Conservation (phyloP, 768 basidiomycete genomes). For the Mycena amicta region DNA sequence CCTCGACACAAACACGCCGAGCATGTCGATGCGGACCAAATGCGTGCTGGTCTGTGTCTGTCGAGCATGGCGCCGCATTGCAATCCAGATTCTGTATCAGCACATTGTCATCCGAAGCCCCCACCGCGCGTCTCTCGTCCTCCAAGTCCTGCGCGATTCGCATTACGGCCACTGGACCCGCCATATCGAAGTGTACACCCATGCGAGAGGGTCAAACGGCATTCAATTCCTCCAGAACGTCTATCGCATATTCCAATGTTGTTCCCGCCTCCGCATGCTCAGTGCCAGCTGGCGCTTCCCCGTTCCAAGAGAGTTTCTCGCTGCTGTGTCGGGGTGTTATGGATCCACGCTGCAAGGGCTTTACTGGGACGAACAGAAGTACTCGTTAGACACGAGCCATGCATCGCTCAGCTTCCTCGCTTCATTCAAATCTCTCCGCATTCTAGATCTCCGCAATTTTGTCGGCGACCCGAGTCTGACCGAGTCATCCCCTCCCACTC, state of each 20-base stretch:
- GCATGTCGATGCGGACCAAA: constrained; percentile 50
- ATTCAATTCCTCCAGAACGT: constrained; percentile 43
- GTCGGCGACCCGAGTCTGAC: constrained; percentile 29
- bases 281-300: constrained; percentile 49
- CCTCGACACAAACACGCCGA: constrained; percentile 50
- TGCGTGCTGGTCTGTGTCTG: constrained; percentile 51
- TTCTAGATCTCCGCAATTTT: constrained; percentile 50
- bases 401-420: constrained; percentile 40
- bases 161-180: constrained; percentile 49
- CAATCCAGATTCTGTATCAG: constrained; percentile 46
- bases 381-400: constrained; percentile 25
- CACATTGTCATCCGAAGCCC: constrained; percentile 51
- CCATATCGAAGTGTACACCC: constrained; percentile 50
- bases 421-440: constrained; percentile 43
- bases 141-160: constrained; percentile 34
- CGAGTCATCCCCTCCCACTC: constrained; percentile 26
- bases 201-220: constrained; percentile 41
- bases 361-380: constrained; percentile 45
- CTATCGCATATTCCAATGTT: constrained; percentile 47
- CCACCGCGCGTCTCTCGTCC: constrained; percentile 39
- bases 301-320: constrained; percentile 47
- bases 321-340: constrained; percentile 42
- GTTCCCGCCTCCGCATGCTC: constrained; percentile 47
- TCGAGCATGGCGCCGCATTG: constrained; percentile 47
- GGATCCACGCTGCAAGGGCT: constrained; percentile 45